phyloP scores from a whole-genome alignment of 495 filamentous ascomycete species.

The Trichoderma asperelloides region DNA sequence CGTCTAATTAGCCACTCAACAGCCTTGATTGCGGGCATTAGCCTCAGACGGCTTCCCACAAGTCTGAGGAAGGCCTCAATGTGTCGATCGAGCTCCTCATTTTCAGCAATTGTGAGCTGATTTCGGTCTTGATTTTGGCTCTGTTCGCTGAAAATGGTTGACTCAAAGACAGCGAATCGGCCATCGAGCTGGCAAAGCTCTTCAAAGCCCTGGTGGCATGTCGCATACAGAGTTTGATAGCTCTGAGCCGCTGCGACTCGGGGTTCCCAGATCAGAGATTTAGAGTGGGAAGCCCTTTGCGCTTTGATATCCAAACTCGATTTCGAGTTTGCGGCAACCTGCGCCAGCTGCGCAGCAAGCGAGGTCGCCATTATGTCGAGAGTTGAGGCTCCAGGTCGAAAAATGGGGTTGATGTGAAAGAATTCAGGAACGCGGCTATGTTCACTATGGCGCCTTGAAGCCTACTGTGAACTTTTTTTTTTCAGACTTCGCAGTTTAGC shows the following conservation, averaged over 20 bases:
- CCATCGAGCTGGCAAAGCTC: constrained; percentile 81
- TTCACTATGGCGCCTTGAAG: constrained; percentile 1
- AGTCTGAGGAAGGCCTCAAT: constrained; percentile 75
- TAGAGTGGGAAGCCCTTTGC: constrained; percentile 77
- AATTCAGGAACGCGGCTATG: background rate
- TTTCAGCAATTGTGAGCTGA: constrained; percentile 73
- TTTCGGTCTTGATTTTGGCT: constrained; percentile 80
- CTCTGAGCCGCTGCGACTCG: constrained; percentile 73
- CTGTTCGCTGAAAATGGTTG: constrained; percentile 78
- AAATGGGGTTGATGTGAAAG: background rate
- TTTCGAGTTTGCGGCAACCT: constrained; percentile 68
- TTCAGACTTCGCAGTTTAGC: background rate
- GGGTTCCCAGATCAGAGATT: constrained; percentile 84
- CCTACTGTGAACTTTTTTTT: constrained; percentile 2
- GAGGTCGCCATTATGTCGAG: constrained; percentile 59
- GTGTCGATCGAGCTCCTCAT: constrained; percentile 65
- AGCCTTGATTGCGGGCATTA: constrained; percentile 80
- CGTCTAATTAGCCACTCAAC: constrained; percentile 90
- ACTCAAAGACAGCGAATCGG: constrained; percentile 59
- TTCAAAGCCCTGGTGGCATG: constrained; percentile 79
- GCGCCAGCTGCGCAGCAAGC: constrained; percentile 70
- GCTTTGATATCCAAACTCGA: constrained; percentile 80
- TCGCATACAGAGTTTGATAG: constrained; percentile 76
- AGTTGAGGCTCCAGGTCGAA: background rate
- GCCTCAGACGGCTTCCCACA: constrained; percentile 60